Percentiles rank a stretch among this genome's conserved stretches.
Conservation (phyloP, 2,329 filamentous ascomycete genomes). For the Phyllachora maydis region DNA sequence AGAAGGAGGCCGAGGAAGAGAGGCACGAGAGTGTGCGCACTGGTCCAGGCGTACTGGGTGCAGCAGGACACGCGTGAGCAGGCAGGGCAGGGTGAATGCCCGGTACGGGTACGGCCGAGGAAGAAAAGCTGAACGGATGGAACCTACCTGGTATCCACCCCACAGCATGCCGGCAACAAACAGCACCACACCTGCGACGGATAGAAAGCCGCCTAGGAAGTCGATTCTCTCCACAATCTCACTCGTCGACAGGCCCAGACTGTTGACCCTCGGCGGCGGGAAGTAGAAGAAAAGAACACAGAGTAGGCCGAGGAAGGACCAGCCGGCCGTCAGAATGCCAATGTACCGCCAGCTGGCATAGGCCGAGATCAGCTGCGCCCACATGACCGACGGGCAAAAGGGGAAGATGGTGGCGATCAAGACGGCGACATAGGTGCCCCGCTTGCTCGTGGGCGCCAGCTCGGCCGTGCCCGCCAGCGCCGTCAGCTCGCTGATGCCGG, state of each 20-base stretch:
- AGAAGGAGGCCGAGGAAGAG: constrained; percentile 17
- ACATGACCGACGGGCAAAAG: constrained; percentile 40
- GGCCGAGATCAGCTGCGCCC: constrained; percentile 28
- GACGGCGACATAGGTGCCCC: constrained; percentile 39
- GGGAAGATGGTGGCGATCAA: constrained; percentile 41
- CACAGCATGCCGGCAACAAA: constrained; percentile 26
- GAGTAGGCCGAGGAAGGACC: constrained; percentile 27
- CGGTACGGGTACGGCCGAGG: constrained; percentile 1
- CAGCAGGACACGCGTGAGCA: not conserved
- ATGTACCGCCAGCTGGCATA: constrained; percentile 31
- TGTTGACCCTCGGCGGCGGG: constrained; percentile 24
- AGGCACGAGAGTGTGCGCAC: constrained; percentile 15
- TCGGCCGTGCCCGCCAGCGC: constrained; percentile 48
- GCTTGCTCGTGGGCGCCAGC: constrained; percentile 41
- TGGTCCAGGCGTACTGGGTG: constrained; percentile 13
- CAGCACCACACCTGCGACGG: constrained; percentile 23
- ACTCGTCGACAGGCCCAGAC: constrained; percentile 14
- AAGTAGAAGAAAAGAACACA: constrained; percentile 29
- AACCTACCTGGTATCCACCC: constrained; percentile 14
- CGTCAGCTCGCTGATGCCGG: constrained; percentile 47
- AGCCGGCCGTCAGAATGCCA: constrained; percentile 27
- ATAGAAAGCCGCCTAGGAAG: constrained; percentile 26
- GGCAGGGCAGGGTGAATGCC: constrained; percentile 1
- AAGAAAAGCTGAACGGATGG: no score
- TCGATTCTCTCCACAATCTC: constrained; percentile 24